phyloP scores from a whole-genome alignment of 2,329 filamentous ascomycete genomes.

The Emericellopsis atlantica region DNA sequence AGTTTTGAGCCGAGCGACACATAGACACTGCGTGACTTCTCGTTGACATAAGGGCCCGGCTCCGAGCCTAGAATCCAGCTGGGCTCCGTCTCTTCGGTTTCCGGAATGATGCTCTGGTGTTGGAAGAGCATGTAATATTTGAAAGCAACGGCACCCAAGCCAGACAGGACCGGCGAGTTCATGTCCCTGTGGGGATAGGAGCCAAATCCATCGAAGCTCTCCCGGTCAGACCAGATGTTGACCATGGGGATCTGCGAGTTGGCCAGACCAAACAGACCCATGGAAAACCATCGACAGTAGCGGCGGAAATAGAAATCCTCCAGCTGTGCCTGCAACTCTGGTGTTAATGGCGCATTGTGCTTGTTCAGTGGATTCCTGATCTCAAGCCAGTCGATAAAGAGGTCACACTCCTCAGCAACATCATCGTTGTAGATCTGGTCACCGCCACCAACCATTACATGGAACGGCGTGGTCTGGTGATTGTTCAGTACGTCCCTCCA shows the following conservation, averaged over 20 bases:
- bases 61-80: constrained; percentile 77
- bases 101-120: constrained; percentile 74
- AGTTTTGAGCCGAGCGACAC: constrained; percentile 70
- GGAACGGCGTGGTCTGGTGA: constrained; percentile 85
- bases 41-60: constrained; percentile 81
- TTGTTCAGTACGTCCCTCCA: constrained; percentile 93
- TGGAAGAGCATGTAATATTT: constrained; percentile 99
- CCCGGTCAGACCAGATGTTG: constrained; percentile 95
- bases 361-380: constrained; percentile 73
- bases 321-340: constrained; percentile 76
- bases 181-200: constrained; percentile 90
- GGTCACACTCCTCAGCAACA: constrained; percentile 58
- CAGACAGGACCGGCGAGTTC: constrained; percentile 78
- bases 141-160: constrained; percentile 82
- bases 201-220: constrained; percentile 83
- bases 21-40: constrained; percentile 76
- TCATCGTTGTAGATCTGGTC: constrained; percentile 95
- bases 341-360: constrained; percentile 62
- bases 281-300: constrained; percentile 92
- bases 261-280: constrained; percentile 85
- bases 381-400: constrained; percentile 75
- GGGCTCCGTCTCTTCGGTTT: constrained; percentile 73
- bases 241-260: constrained; percentile 95
- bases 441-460: constrained; percentile 95
- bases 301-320: constrained; percentile 80